Evolutionary conservation across 2,329 filamentous ascomycete genomes (phyloP).

Genomic region (Verticillium isaacii): DNA sequence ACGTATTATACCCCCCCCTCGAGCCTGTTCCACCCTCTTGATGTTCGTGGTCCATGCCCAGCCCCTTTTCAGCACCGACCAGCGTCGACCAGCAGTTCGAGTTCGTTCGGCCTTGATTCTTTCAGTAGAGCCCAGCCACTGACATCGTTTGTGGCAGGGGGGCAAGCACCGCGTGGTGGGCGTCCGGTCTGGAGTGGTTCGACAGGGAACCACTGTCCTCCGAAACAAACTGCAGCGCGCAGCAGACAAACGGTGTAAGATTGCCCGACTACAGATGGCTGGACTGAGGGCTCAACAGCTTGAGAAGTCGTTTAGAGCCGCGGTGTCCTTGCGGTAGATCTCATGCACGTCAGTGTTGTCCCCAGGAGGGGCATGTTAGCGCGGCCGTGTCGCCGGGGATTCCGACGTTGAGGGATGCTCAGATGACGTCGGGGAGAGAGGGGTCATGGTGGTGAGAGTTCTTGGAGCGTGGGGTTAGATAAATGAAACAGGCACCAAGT

Average conservation of each 20-base stretch:
- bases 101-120: conserved; percentile 2
- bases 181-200: not conserved
- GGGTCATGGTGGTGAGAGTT: not conserved
- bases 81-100: not conserved
- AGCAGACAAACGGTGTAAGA: not conserved
- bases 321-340: conserved; percentile 1
- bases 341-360: conserved; percentile 3
- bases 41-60: not conserved
- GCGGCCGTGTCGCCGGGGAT: not conserved
- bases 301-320: not conserved
- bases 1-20: not conserved
- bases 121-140: not conserved
- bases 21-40: not conserved
- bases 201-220: conserved; percentile 1
- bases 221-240: not conserved
- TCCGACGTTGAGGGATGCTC: not conserved
- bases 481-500: not conserved
- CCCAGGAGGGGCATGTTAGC: not conserved
- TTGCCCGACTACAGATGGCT: not conserved
- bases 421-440: not conserved
- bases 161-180: not conserved
- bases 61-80: not conserved
- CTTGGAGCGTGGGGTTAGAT: not conserved
- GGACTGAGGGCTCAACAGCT: not conserved
- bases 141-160: not conserved